Evolutionary conservation across 352 stramenopile species (phyloP), one percentile per base, ranked within the genome.

Genomic region (Phytophthora macrochlamydospora): DNA sequence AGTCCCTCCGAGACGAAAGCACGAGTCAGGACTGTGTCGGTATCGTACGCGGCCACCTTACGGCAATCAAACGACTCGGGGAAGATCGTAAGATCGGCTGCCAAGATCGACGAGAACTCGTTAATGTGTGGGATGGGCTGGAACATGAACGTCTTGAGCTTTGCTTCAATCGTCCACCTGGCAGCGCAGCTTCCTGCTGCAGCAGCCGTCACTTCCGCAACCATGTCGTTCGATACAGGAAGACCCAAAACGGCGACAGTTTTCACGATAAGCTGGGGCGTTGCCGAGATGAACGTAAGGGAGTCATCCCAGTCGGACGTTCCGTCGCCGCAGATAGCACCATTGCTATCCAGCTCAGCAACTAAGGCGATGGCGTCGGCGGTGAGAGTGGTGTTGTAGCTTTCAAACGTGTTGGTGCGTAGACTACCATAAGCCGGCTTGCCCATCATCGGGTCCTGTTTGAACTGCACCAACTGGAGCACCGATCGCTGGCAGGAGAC

Each of bases 101-200:
- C 66, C 13, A 73, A 50, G 56, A 78, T 75, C 13, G 70, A 78
- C 2, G 70, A 72, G 24, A 74, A 78, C 31, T 75, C 57, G 49
- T 65, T 65, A 28, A 69, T 78, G 29, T 78, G 61, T 2, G 60
- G 61, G 52, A 75, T 67, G n/a, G 66, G 56, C 57, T 78, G 70
- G 57, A 78, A 78, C 58, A 71, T 75, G 61, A 78, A 78, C n/a
- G 63, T 63, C 11, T 73, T 73, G 1, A 78, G 3, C 12, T 62
- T 55, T 13, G 62, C 48, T 62, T 75, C 65, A 52, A 78, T 65
- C 14, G 66, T 67, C 66, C 70, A 78, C 31, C 66, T 56, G 31
- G 66, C 59, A 12, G 37, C 67, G 29, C 70, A 78, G 18, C n/a
- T 64, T 7, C 56, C 44, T 0, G 35, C 24, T 1, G 59, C 63